These are phyloP conservation scores for Aegilops speltoides DNA, from an alignment of 176 grass and related monocot species.

Conservation along the genomic window DNA sequence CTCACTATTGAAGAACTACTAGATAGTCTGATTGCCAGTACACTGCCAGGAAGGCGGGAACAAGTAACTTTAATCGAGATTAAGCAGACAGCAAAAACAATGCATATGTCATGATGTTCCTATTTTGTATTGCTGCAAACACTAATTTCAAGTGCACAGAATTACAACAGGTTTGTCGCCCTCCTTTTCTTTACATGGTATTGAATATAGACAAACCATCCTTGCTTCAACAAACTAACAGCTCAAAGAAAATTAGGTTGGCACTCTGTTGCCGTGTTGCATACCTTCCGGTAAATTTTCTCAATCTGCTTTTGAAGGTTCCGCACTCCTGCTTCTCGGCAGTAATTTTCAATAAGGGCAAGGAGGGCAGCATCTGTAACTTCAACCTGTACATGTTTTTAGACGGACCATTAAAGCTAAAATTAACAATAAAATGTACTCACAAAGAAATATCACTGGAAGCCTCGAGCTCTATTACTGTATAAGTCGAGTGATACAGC, in stretches of 20 bases:
- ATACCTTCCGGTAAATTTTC: constrained; percentile 99
- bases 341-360: constrained; percentile 91
- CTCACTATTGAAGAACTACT: constrained; percentile 3
- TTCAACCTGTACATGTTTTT: constrained; percentile 75
- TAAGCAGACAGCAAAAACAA: background rate
- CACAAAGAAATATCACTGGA: background rate
- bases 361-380: constrained; percentile 96
- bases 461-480: background rate
- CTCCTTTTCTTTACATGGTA: background rate
- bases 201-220: constrained; percentile 3
- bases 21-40: background rate
- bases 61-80: background rate
- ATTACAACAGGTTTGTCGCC: background rate
- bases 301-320: constrained; percentile 99
- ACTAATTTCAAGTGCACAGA: constrained; percentile 1
- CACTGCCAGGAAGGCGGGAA: background rate
- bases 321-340: constrained; percentile 95
- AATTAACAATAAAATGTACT: constrained; percentile 17
- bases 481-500: constrained; percentile 2
- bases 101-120: background rate
- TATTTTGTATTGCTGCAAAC: constrained; percentile 10
- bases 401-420: constrained; percentile 20
- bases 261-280: constrained; percentile 8
- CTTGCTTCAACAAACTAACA: constrained; percentile 20
- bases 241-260: constrained; percentile 26